phyloP scores from a whole-genome alignment of 2,329 filamentous ascomycete genomes.

The Xylariaceae sp. region DNA sequence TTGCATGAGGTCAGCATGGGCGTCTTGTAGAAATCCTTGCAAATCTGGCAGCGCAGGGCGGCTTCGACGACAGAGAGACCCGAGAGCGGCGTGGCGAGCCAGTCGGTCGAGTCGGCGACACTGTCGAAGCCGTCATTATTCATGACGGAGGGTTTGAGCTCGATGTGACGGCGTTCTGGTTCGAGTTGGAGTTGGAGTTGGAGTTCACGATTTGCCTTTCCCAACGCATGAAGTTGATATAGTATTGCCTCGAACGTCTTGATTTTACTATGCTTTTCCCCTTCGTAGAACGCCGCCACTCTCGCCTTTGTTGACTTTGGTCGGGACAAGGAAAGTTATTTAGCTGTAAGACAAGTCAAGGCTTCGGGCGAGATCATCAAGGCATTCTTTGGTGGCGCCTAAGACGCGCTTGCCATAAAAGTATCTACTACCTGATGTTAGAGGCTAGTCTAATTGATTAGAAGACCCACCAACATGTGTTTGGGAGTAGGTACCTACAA shows the following conservation, averaged over 20 bases:
- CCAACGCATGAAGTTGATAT: background rate
- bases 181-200: background rate
- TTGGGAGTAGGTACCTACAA: too few relatives aligned
- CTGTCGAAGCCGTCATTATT: conserved; percentile 43
- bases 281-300: background rate
- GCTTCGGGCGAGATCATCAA: too few relatives aligned
- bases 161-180: background rate
- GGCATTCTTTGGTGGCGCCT: too few relatives aligned
- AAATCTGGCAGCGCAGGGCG: conserved; percentile 91
- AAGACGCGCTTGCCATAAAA: too few relatives aligned
- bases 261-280: too few relatives aligned
- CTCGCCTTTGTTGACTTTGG: background rate
- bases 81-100: conserved; percentile 74
- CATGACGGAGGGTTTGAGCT: conserved; percentile 21
- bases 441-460: too few relatives aligned
- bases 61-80: conserved; percentile 77
- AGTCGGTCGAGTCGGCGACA: conserved; percentile 83
- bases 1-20: conserved; percentile 95
- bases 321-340: too few relatives aligned
- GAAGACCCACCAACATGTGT: too few relatives aligned
- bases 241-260: too few relatives aligned
- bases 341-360: too few relatives aligned
- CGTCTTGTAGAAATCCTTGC: conserved; percentile 95
- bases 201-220: background rate
- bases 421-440: too few relatives aligned